phyloP scores from a whole-genome alignment of 139 green algal species.

The Mesostigma viride region DNA sequence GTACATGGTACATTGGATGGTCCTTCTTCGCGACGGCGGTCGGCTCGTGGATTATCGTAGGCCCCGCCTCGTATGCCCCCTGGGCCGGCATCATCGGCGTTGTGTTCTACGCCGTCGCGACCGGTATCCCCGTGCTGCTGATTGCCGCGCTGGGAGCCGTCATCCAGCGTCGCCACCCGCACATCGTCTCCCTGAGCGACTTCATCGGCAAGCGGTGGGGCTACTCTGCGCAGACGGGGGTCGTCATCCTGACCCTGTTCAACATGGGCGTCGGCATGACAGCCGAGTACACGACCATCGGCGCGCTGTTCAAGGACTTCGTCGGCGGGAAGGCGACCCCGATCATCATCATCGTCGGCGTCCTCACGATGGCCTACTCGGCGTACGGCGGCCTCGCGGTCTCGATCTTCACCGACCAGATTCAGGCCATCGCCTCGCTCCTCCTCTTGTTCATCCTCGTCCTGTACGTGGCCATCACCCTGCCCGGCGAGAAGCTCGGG shows the following conservation, averaged over 20 bases:
- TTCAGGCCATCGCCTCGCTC: constrained; percentile 29
- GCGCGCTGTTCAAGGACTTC: constrained; percentile 50
- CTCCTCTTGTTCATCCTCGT: constrained; percentile 44
- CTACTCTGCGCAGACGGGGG: constrained; percentile 31
- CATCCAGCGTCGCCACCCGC: constrained; percentile 33
- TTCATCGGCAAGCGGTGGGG: constrained; percentile 54
- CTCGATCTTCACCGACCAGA: constrained; percentile 66
- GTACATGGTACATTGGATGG: constrained; percentile 42
- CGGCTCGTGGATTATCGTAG: constrained; percentile 60
- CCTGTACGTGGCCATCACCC: constrained; percentile 57
- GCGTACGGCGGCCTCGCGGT: constrained; percentile 53
- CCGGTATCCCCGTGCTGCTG: constrained; percentile 57
- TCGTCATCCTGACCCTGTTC: constrained; percentile 47
- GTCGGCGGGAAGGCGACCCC: constrained; percentile 40
- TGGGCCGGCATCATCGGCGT: constrained; percentile 53
- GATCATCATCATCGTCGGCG: constrained; percentile 51
- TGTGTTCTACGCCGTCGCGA: constrained; percentile 52
- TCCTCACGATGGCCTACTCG: constrained; percentile 53
- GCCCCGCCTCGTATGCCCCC: constrained; percentile 34
- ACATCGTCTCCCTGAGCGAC: constrained; percentile 57
- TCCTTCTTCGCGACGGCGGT: constrained; percentile 56
- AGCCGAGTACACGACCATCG: constrained; percentile 55
- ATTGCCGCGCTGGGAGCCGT: constrained; percentile 42
- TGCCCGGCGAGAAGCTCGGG: constrained; percentile 37
- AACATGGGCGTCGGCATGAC: constrained; percentile 46